Base-by-base conservation (phyloP, 441 rosid species). In the Eruca vesicaria region DNA sequence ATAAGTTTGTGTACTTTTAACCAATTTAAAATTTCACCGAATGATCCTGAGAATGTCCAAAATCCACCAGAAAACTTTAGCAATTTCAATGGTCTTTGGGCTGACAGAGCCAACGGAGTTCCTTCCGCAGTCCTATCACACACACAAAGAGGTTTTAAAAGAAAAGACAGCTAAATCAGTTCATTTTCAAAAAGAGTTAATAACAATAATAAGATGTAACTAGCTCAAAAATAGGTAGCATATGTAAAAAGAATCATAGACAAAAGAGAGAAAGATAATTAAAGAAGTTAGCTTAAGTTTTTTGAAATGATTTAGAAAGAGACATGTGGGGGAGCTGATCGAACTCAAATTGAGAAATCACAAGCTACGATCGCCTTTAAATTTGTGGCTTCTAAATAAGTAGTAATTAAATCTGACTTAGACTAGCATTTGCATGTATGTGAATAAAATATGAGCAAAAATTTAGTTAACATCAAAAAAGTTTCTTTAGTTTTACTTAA, bases 71-170 rank as follows among this genome's bases (percentile, higher is more conserved):
- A 18, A 52, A 52, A 52, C 14, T 19, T 19, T 52, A 52, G 57
- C 57, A 52, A 8, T 52, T 52, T 52, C 57, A 52, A 18, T 9
- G 57, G 12, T 19, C 23, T 52, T 52, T 52, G 57, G 26, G 57
- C 12, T 10, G 28, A 53, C 28, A 53, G 28, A 19, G 63, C 20
- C 20, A n/a, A 26, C 20, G 6, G 16, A 58, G 63, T 59, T 59
- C 63, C 14, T 59, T 59, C 21, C 41, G 14, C n/a, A 60, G 64
- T 60, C 41, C 41, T 60, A 60, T 31, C 64, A 60, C 64, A 16
- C 20, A 58, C 23, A 19, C 19, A 55, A 15, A 58, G 26, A 52
- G 2, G 41, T 32, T 32, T 18, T 15, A 18, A 58, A 58, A 5
- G 18, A 57, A 28, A 26, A 58, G 19, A 11, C 15, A 55, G 9